Conservation (phyloP, 805 yeast species). For the Hanseniaspora hatyaiensis region DNA sequence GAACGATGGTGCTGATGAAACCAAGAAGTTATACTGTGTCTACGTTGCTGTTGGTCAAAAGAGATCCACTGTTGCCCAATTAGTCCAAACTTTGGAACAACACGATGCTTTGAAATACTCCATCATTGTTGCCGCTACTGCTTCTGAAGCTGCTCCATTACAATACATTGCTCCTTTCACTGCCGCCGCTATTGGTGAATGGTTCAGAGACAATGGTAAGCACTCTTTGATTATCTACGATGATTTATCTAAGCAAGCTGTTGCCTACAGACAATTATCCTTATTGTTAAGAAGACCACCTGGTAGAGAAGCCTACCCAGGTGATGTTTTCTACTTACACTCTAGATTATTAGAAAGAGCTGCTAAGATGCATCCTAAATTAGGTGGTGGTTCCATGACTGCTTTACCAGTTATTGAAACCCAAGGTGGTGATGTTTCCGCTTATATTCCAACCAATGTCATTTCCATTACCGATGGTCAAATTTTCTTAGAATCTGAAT, state of each 20-base stretch:
- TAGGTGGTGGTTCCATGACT: conserved; percentile 90
- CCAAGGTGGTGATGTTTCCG: conserved; percentile 98
- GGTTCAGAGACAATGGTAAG: conserved; percentile 99
- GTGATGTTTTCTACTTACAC: conserved; percentile 56
- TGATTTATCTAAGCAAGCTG: conserved; percentile 98
- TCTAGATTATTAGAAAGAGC: conserved; percentile 94
- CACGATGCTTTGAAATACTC: conserved; percentile 96
- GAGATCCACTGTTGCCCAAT: conserved; percentile 99
- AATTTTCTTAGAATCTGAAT: conserved; percentile 97
- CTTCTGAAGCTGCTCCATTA: conserved; percentile 99
- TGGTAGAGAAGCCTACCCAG: conserved; percentile 94
- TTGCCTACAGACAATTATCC: conserved; percentile 98
- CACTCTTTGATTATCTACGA: conserved; percentile 96
- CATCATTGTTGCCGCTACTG: conserved; percentile 98
- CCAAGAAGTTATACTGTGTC: conserved; percentile 97
- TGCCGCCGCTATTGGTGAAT: conserved; percentile 98
- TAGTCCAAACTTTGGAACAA: conserved; percentile 97
- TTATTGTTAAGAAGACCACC: conserved; percentile 90
- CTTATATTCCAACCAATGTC: conserved; percentile 95
- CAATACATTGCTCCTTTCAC: conserved; percentile 99
- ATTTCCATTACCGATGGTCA: conserved; percentile 97
- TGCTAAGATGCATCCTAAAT: conserved; percentile 83
- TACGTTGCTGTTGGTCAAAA: conserved; percentile 99
- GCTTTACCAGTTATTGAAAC: conserved; percentile 95
- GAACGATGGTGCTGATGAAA: conserved; percentile 90